Percentiles rank a stretch among this genome's conserved stretches.
Conservation (phyloP, 2,329 filamentous ascomycete genomes). For the Trichoderma pleuroti region DNA sequence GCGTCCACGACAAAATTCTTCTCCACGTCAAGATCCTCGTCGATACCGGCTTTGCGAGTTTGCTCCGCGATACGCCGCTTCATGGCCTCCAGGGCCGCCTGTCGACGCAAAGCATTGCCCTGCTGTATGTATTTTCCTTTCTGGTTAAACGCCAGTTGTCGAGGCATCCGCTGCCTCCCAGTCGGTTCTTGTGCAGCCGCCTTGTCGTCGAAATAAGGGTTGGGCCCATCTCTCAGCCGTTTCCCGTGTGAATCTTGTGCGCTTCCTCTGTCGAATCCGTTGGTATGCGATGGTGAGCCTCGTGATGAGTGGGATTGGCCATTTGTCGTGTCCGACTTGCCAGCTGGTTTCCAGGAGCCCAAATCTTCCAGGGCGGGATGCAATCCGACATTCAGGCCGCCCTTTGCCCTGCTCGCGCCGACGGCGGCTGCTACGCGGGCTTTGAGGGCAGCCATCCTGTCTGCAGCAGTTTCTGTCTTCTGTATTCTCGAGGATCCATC, state of each 20-base stretch:
- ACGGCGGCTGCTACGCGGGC: slow-evolving; percentile 76
- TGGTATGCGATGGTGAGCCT: background rate
- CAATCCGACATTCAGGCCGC: slow-evolving; percentile 70
- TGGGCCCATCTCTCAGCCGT: slow-evolving; percentile 35
- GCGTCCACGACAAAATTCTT: slow-evolving; percentile 81
- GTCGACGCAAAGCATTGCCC: slow-evolving; percentile 80
- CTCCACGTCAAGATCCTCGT: slow-evolving; percentile 84
- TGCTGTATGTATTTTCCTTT: slow-evolving; percentile 98
- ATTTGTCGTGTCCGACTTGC: slow-evolving; percentile 34
- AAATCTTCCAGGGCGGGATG: slow-evolving; percentile 69
- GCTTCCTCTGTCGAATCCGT: background rate
- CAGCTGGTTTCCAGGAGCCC: slow-evolving; percentile 43
- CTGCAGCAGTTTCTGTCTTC: slow-evolving; percentile 55
- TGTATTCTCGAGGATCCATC: slow-evolving; percentile 53
- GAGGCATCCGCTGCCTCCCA: slow-evolving; percentile 63
- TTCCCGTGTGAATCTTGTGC: slow-evolving; percentile 18
- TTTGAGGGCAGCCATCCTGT: slow-evolving; percentile 72
- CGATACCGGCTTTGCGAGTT: slow-evolving; percentile 85
- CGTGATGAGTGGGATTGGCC: slow-evolving; percentile 20
- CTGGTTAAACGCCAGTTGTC: slow-evolving; percentile 83
- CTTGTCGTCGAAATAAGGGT: slow-evolving; percentile 79
- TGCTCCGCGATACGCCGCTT: slow-evolving; percentile 88
- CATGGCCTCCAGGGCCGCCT: slow-evolving; percentile 87
- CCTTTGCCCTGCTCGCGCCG: slow-evolving; percentile 54
- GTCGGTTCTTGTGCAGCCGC: slow-evolving; percentile 56